Percentiles rank a stretch among this genome's conserved stretches.
Conservation (phyloP, 768 basidiomycete species). For the Suillus subluteus region DNA sequence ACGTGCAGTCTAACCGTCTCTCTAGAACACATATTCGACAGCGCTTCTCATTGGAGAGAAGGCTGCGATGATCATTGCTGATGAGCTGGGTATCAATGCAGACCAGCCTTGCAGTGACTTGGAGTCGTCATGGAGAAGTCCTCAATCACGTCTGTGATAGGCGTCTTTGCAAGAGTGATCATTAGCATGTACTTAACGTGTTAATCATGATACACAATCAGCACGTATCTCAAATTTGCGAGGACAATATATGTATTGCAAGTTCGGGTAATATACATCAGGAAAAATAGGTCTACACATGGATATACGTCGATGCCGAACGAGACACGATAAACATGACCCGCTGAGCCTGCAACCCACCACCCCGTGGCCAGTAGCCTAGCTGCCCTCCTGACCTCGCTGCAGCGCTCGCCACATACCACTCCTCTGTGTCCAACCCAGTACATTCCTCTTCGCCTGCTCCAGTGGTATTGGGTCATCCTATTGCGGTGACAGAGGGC, state of each 20-base stretch:
- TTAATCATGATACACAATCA: neutral
- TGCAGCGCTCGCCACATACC: no score
- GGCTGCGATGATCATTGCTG: neutral
- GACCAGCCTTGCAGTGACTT: neutral
- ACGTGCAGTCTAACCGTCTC: neutral
- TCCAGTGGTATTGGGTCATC: no score
- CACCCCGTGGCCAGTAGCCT: no score
- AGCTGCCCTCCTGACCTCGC: no score
- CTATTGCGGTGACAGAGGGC: no score
- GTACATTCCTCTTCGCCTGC: no score
- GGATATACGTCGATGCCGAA: no score
- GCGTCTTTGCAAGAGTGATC: neutral
- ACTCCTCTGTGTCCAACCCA: no score
- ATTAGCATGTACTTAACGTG: neutral
- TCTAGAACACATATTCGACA: neutral
- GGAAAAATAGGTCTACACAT: no score
- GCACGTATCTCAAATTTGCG: neutral
- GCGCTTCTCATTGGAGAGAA: neutral
- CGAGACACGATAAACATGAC: no score
- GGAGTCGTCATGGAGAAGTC: neutral
- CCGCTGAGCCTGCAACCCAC: no score
- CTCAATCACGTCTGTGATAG: neutral
- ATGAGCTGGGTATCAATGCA: neutral
- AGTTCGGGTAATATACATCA: neutral
- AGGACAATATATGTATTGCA: neutral